A percentile compares a stretch with the other conserved stretches of the same genome.
Evolutionary conservation across 306 rosid genomes (phyloP).

Genomic region (Vicia faba): DNA sequence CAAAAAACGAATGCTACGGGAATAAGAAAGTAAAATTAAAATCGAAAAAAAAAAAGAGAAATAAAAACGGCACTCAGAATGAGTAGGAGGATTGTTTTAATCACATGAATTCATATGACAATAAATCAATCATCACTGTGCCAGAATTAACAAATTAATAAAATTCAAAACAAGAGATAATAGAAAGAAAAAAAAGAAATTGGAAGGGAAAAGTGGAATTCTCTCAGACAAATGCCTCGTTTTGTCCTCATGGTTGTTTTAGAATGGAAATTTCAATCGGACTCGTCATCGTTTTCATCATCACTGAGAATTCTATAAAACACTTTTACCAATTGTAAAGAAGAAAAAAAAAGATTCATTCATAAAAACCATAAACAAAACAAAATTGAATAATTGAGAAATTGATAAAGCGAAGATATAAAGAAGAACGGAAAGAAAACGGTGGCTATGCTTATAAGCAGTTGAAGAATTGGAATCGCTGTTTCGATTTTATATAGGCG

Average conservation of each 20-base stretch:
- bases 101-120: not conserved
- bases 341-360: too few relatives aligned
- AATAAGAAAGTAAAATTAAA: too few relatives aligned
- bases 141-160: not conserved
- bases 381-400: too few relatives aligned
- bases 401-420: too few relatives aligned
- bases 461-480: too few relatives aligned
- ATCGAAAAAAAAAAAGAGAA: too few relatives aligned
- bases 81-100: not conserved
- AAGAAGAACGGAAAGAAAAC: too few relatives aligned
- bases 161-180: not conserved
- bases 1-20: too few relatives aligned
- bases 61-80: not conserved
- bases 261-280: conserved; percentile 71
- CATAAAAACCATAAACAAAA: too few relatives aligned
- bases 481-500: too few relatives aligned
- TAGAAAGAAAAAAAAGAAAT: not conserved
- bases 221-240: conserved; percentile 98
- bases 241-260: conserved; percentile 69
- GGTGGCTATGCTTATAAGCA: too few relatives aligned
- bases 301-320: conserved; percentile 40
- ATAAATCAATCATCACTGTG: conserved; percentile 53
- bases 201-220: conserved; percentile 20
- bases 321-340: too few relatives aligned
- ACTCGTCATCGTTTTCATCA: conserved; percentile 84